Conservation (phyloP, 169 alveolate genomes). For the Eimeria nieschulzi region DNA sequence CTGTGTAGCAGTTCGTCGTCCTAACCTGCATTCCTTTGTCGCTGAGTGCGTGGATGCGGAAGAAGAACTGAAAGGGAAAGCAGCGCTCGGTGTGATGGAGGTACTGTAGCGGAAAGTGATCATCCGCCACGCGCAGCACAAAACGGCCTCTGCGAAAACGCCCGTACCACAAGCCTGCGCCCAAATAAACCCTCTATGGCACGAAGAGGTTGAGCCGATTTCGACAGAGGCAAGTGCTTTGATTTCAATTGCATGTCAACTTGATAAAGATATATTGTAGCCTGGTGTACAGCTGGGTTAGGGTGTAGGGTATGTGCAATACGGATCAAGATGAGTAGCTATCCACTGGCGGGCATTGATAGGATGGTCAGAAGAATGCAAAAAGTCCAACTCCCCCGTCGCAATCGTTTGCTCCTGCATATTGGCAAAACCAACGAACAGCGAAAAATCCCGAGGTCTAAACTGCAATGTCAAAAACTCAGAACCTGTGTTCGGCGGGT, state of each 20-base stretch:
- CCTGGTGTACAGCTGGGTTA: neutral
- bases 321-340: slow-evolving; percentile 53
- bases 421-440: too few species aligned
- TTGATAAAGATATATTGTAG: neutral
- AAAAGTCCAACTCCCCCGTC: slow-evolving; percentile 66
- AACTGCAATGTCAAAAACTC: neutral
- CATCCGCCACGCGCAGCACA: slow-evolving; percentile 68
- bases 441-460: too few species aligned
- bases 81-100: neutral
- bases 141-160: slow-evolving; percentile 39
- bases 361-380: slow-evolving; percentile 31
- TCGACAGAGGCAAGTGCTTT: too few species aligned
- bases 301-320: neutral
- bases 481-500: too few species aligned
- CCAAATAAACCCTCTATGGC: neutral
- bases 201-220: neutral
- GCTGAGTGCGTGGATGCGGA: neutral
- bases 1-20: too few species aligned
- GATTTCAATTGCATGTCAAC: too few species aligned
- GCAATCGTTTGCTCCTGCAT: slow-evolving; percentile 19
- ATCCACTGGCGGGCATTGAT: slow-evolving; percentile 74
- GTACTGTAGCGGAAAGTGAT: slow-evolving; percentile 62
- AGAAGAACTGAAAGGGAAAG: slow-evolving; percentile 39
- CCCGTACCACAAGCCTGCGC: neutral
- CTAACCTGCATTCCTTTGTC: slow-evolving; percentile 15